Evolutionary conservation across 495 filamentous ascomycete genomes (phyloP), one percentile per base, ranked within the genome.

Genomic region (Pseudevernia furfuracea): DNA sequence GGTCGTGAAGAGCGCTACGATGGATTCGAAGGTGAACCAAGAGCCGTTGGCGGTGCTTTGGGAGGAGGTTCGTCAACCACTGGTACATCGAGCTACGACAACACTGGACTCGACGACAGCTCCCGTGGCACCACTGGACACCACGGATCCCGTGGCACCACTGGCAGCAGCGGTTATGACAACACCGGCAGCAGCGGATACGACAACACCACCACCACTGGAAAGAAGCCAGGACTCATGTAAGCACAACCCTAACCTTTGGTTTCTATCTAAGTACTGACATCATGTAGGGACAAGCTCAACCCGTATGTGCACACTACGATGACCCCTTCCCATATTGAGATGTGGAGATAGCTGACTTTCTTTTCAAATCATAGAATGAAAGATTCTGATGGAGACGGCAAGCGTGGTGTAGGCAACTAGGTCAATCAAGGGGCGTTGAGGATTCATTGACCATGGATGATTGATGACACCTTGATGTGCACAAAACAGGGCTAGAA

Each of bases 1-100:
- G 84, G 84, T 23, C 77, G 79, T 46, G 77, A 82, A 60, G 81
- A 82, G 71, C 78, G 78, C 36, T 79, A 77, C 56, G 80, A 82
- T 68, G 78, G 72, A 15, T 85, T 85, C 63, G 79, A 81, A 66
- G 84, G 84, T 44, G 80, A 82, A 68, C 82, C 82, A 25, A 76
- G 75, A 59, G 65, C 74, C 52, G 77, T 84, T 52, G 76, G 79
- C 28, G 70, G 74, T 46, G 68, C 71, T 19, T 61, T 78, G 32
- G 66, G 69, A 34, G 72, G 74, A 32, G 52, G 52, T 55, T 55
- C 52, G 15, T 34, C 52, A 7, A 55, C 52, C 6, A 34, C 28
- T 21, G 52, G 52, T 34, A 34, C 52, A 17, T 55, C 52, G 11
- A 55, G 30, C 8, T 34, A 55, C 8, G 52, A 34, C 15, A 55